Percentiles rank a stretch among this genome's conserved stretches.
Evolutionary conservation across 805 yeast species (phyloP).

Genomic region (Candida stauntonica): DNA sequence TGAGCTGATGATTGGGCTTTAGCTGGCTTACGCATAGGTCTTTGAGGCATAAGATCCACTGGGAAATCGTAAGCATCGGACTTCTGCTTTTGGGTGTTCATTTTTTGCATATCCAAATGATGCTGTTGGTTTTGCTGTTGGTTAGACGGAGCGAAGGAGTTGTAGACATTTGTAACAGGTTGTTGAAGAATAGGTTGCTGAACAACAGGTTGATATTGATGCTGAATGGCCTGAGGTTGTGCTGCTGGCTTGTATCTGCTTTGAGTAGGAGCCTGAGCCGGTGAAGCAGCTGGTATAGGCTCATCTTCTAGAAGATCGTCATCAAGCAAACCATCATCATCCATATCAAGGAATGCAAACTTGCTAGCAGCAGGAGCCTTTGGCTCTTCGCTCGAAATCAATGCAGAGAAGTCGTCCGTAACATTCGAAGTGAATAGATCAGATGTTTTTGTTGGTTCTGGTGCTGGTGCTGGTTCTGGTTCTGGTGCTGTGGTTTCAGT

Average conservation of each 20-base stretch:
- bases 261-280: not conserved
- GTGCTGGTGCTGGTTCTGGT: no score
- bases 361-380: slow-evolving; percentile 21
- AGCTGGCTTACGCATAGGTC: slow-evolving; percentile 17
- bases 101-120: slow-evolving; percentile 27
- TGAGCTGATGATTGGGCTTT: slow-evolving; percentile 19
- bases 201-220: slow-evolving; percentile 3
- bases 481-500: no score
- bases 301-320: slow-evolving; percentile 36
- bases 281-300: slow-evolving; percentile 5
- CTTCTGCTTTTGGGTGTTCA: slow-evolving; percentile 49
- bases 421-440: not conserved
- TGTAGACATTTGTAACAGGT: not conserved
- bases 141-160: slow-evolving; percentile 1
- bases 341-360: slow-evolving; percentile 32
- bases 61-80: slow-evolving; percentile 82
- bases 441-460: not conserved
- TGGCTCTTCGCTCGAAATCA: not conserved
- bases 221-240: not conserved
- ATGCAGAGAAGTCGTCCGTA: not conserved
- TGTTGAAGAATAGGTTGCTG: slow-evolving; percentile 1
- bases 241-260: not conserved
- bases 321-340: slow-evolving; percentile 34
- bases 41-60: slow-evolving; percentile 42
- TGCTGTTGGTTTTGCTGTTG: slow-evolving; percentile 13